Evolutionary conservation across 768 basidiomycete species (phyloP).

Genomic region (Serendipita sp.): DNA sequence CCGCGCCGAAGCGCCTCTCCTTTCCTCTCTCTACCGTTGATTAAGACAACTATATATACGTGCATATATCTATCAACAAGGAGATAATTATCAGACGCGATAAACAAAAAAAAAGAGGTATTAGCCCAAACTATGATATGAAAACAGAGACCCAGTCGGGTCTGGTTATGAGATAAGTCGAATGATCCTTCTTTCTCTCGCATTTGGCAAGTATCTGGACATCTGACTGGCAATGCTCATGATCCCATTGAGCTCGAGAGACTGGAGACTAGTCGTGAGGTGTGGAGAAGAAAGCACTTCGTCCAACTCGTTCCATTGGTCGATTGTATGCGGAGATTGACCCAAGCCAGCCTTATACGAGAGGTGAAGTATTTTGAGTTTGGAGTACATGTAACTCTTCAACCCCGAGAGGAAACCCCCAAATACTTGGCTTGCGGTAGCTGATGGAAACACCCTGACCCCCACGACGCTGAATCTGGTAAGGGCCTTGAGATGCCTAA

Average conservation of each 20-base stretch:
- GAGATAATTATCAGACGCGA: too few relatives aligned
- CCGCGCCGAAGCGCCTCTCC: neutral
- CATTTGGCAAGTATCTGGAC: neutral
- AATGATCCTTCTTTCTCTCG: neutral
- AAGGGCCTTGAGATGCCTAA: neutral
- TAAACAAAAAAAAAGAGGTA: neutral
- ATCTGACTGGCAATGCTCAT: neutral
- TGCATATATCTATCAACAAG: too few relatives aligned
- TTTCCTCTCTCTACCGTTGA: neutral
- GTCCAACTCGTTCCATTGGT: neutral
- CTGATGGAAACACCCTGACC: neutral
- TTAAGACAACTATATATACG: neutral
- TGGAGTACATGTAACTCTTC: neutral
- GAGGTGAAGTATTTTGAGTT: neutral
- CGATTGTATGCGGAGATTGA: neutral
- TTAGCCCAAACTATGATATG: too few relatives aligned
- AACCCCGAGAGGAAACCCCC: neutral
- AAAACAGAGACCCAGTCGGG: neutral
- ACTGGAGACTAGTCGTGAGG: neutral
- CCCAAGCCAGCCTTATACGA: neutral
- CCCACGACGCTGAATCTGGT: neutral
- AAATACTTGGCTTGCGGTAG: neutral
- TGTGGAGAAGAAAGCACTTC: neutral
- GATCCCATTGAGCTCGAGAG: neutral
- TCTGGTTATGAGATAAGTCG: neutral